phyloP scores from a whole-genome alignment of 2,329 filamentous ascomycete species.

The Trichophyton rubrum region DNA sequence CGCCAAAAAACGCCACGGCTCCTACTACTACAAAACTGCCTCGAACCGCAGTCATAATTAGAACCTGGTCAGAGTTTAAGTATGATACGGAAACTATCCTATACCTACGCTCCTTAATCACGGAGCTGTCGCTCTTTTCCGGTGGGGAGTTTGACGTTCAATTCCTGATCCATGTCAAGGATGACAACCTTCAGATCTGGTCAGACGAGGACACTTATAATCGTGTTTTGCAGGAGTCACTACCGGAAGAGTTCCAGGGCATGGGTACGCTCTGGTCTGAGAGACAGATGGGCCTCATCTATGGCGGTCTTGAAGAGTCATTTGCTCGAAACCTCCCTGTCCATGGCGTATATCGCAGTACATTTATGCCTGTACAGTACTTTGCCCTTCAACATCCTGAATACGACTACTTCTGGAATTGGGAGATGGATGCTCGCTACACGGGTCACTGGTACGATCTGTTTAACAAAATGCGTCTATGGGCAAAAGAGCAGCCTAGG shows the following conservation, averaged over 20 bases:
- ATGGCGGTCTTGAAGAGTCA: conserved; percentile 73
- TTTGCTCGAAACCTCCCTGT: conserved; percentile 61
- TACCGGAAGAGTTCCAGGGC: conserved; percentile 73
- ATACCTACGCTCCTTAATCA: conserved; percentile 69
- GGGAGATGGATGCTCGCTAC: conserved; percentile 89
- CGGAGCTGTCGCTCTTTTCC: conserved; percentile 63
- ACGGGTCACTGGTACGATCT: conserved; percentile 75
- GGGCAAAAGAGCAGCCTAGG: conserved; percentile 60
- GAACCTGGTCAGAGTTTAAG: conserved; percentile 66
- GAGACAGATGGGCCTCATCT: conserved; percentile 80
- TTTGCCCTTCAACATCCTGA: conserved; percentile 82
- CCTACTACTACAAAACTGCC: conserved; percentile 19
- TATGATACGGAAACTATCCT: conserved; percentile 68
- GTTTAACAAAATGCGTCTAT: conserved; percentile 55
- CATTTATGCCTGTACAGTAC: conserved; percentile 89
- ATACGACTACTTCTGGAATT: conserved; percentile 87
- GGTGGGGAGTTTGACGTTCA: conserved; percentile 74
- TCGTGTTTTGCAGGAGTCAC: conserved; percentile 54
- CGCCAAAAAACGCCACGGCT: conserved; percentile 11
- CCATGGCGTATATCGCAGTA: conserved; percentile 83
- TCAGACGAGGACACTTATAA: conserved; percentile 63
- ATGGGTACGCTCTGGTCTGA: conserved; percentile 90
- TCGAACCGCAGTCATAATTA: conserved; percentile 64
- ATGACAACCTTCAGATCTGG: conserved; percentile 68
- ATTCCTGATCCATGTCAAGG: conserved; percentile 74